These are phyloP conservation scores for Verticillium albo-atrum DNA, from an alignment of 2,329 filamentous ascomycete genomes.

Conservation along the genomic window DNA sequence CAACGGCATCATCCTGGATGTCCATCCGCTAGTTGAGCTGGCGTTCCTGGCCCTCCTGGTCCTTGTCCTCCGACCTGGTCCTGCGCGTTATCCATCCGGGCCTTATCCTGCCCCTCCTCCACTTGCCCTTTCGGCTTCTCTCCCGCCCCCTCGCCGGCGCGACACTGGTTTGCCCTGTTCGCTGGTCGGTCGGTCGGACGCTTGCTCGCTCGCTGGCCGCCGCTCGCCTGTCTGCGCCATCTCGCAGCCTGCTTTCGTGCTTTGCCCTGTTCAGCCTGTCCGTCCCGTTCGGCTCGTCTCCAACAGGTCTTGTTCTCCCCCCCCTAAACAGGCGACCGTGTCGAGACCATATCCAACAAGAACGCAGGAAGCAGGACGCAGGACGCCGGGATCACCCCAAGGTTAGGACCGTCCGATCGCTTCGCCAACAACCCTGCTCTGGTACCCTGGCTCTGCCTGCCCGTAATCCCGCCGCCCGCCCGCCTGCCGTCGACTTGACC, in stretches of 20 bases:
- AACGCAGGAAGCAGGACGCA: neutral
- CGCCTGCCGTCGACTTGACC: neutral
- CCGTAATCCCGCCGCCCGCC: neutral
- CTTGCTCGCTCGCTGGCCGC: slow-evolving; percentile 2
- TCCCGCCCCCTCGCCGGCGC: neutral
- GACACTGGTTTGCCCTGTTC: neutral
- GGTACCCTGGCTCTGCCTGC: neutral
- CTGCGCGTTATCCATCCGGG: neutral
- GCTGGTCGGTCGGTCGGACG: too few relatives aligned
- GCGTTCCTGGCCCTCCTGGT: neutral
- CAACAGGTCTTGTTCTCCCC: too few relatives aligned
- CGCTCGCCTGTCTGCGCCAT: slow-evolving; percentile 8
- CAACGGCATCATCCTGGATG: neutral
- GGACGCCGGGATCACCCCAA: too few relatives aligned
- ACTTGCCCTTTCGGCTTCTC: neutral
- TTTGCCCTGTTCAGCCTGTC: slow-evolving; percentile 3
- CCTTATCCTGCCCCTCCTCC: neutral
- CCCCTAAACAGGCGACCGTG: neutral
- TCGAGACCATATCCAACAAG: neutral
- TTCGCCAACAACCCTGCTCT: neutral
- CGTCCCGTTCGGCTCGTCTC: neutral
- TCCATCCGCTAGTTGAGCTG: neutral
- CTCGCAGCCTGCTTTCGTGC: slow-evolving; percentile 13
- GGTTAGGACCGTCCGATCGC: too few relatives aligned
- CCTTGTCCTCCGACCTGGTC: neutral